Base-by-base conservation (phyloP, 2,329 filamentous ascomycete species). In the Chaetomiaceae sp. region DNA sequence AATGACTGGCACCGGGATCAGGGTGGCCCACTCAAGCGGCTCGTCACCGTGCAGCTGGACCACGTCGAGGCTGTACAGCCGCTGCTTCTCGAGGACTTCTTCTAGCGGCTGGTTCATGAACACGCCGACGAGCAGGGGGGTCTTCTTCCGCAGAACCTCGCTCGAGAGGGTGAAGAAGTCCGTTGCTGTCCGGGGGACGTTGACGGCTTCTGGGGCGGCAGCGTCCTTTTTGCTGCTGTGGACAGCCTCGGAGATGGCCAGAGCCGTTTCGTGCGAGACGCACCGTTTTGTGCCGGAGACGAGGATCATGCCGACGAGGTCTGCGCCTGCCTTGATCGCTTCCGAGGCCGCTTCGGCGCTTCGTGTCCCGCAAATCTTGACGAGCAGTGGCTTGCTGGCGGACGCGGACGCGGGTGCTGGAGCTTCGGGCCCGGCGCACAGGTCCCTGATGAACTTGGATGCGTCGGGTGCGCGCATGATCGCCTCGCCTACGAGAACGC, bases 341-440 rank as follows among this genome's bases (percentile, higher is more conserved):
- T 84, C 81, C 51, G 81, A 76, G 5, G 94, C 94, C 14, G 86
- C 90, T 65, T 95, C 89, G 9, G 85, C 78, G 54, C 83, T 90
- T 53, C 92, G 81, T 8, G 91, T 97, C 5, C 94, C 94, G 67
- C 94, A 99, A 21, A 99, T 95, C 73, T 99, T 99, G 60, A 96
- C 90, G 27, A 94, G 76, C 1, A 89, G 75, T 18, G 76, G 69
- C 14, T 72, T 70, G 25, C 69, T 58, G 23, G 61, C 65, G n/a
- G 65, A 63, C 27, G 65, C 66, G 48, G 65, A 74, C 47, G 60
- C 64, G 16, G 65, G 59, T 6, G 68, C 62, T 5, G 65, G 59
- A 6, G 68, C 62, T 5, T 73, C 66, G 13, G 67, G 67, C 46
- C 81, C 78, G 34, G 89, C 85, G 61, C 96, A 88, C 21, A 99